These are phyloP conservation scores for Apiotrichum mycotoxinovorans DNA, from an alignment of 1,284 basidiomycete genomes.

Conservation along the genomic window DNA sequence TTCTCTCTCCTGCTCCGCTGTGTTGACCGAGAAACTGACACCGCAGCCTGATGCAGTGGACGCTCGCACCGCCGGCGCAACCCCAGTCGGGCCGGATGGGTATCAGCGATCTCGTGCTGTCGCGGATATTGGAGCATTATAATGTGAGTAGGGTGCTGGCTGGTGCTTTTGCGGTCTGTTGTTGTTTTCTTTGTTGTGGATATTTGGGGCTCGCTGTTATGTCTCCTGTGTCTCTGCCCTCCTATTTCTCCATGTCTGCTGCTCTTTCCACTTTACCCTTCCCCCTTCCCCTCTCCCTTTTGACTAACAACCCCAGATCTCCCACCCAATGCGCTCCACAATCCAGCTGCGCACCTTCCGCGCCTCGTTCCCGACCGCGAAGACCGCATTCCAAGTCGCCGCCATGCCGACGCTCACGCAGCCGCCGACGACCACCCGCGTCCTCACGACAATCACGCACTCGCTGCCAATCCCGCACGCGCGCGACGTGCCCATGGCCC, in stretches of 20 bases:
- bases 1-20: not conserved
- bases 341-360: slow-evolving; percentile 42
- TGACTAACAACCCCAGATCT: slow-evolving; percentile 23
- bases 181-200: too few species aligned
- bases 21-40: slow-evolving; percentile 8
- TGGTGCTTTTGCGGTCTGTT: too few species aligned
- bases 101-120: slow-evolving; percentile 37
- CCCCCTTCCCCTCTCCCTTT: not conserved
- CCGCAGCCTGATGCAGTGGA: slow-evolving; percentile 45
- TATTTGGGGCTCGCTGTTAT: too few species aligned
- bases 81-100: slow-evolving; percentile 21
- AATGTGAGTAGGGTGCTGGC: slow-evolving; percentile 35
- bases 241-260: too few species aligned
- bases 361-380: slow-evolving; percentile 22
- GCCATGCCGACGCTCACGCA: slow-evolving; percentile 5
- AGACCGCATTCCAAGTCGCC: not conserved
- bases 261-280: too few species aligned
- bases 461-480: slow-evolving; percentile 20
- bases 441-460: slow-evolving; percentile 36
- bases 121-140: slow-evolving; percentile 40
- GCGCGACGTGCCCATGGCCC: slow-evolving; percentile 17
- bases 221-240: too few species aligned
- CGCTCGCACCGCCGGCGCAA: slow-evolving; percentile 21
- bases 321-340: slow-evolving; percentile 29
- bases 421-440: slow-evolving; percentile 12